Base-by-base conservation (phyloP, 495 filamentous ascomycete genomes). In the Penicillium cataractarum region DNA sequence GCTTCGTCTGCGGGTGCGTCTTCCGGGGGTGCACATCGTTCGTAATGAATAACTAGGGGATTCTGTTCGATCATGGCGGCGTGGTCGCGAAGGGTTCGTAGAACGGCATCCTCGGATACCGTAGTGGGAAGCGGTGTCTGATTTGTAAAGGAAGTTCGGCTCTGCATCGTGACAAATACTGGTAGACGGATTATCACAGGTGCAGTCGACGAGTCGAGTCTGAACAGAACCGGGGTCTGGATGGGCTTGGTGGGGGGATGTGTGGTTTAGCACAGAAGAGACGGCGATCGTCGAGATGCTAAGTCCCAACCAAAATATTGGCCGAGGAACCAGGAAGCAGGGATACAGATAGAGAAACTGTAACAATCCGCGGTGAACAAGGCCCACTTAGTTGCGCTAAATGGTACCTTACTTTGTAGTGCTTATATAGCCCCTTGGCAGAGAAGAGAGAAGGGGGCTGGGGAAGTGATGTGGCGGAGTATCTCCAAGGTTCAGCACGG, bases 21-120 rank as follows among this genome's bases (percentile, higher is more conserved):
- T 17, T 75, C 63, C 0, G 88, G 89, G 4, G 89, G 75, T 27
- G 79, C 78, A 72, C 86, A 88, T 6, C 78, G 81, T 66, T 87
- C 82, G 27, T 87, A 82, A 61, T 89, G 83, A 51, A 87, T 83
- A 60, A 93, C 88, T 13, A 92, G 78, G 4, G 90, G 90, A 70
- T 93, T 93, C 55, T 91, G 77, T 58, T 90, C 84, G 63, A 92
- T 92, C 88, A 93, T 92, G 57, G 83, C 84, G 26, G 74, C 71
- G 72, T 91, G 88, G 63, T 85, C 80, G 70, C 89, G 88, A 12
- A 92, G 83, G 9, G 85, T 86, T 19, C 82, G 76, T 59, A 91
- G 65, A 37, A 90, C 89, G 3, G 78, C 81, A 56, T 86, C 77
- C 21, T 89, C 83, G 26, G 83, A 78, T 61, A 91, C 80, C 52